A percentile compares a stretch with the other conserved stretches of the same genome.
Evolutionary conservation across 371 early-diverging fungal genomes (phyloP).

Genomic region (Mucor irregularis): DNA sequence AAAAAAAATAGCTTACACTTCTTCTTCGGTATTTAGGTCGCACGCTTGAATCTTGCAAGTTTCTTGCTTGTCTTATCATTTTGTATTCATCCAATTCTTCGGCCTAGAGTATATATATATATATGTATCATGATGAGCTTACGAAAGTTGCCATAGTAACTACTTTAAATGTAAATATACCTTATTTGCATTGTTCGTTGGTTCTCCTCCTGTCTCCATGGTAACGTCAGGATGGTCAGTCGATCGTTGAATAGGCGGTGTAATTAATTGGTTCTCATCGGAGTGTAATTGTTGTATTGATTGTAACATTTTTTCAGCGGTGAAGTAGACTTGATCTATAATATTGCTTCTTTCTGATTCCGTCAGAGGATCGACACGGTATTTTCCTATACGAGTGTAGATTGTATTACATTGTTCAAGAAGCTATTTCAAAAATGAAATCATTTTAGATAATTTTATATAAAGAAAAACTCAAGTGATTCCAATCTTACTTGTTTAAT

Average conservation of each 20-base stretch:
- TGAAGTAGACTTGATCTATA: constrained; percentile 19
- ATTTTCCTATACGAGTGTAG: constrained; percentile 16
- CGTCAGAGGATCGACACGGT: constrained; percentile 20
- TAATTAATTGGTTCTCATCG: neutral
- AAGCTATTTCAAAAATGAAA: neutral
- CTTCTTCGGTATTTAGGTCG: constrained; percentile 35
- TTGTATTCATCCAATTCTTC: constrained; percentile 21
- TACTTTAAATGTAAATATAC: too few species aligned
- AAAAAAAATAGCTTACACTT: constrained; percentile 12
- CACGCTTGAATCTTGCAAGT: constrained; percentile 23
- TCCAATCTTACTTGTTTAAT: too few species aligned
- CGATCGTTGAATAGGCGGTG: too few species aligned
- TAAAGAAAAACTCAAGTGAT: too few species aligned
- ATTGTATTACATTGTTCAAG: constrained; percentile 21
- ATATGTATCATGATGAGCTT: too few species aligned
- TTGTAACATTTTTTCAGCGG: constrained; percentile 12
- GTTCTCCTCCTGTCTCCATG: too few species aligned
- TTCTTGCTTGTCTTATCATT: constrained; percentile 40
- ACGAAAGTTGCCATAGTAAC: too few species aligned
- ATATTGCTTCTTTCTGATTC: constrained; percentile 21
- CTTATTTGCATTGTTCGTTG: too few species aligned
- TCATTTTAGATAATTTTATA: too few species aligned
- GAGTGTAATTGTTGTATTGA: constrained; percentile 2
- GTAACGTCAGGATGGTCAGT: too few species aligned
- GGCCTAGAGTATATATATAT: too few species aligned